Evolutionary conservation across 106 monocot genomes (phyloP), one percentile per base, ranked within the genome.

Genomic region (Vanilla planifolia): DNA sequence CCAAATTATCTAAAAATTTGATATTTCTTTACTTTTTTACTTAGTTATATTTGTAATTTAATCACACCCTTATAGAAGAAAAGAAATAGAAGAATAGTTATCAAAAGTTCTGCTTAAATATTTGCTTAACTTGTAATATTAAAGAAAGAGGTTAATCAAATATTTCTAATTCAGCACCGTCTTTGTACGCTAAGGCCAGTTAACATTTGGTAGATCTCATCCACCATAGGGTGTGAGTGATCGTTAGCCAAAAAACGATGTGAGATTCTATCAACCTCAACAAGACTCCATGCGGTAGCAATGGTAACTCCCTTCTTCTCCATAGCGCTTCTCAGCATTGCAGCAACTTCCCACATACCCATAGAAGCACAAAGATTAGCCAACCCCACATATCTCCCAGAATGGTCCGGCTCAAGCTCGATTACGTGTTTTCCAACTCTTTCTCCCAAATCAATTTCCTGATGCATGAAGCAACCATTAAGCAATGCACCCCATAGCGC

Each of bases 401-500:
- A 48, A 27, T 33, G 27, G 48, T 56, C 56, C 24, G 60, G 51
- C 33, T 66, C 67, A 21, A 36, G 27, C 17, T 57, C 21, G 57
- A 57, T 33, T 52, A 74, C 53, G 24, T 61, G 26, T 24, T 26
- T 53, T 39, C 61, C 74, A 42, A 67, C 21, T 61, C 60, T 67
- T 19, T 74, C 74, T 0, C 52, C 67, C 16, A 61, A 35, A 25
- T 69, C 58, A n/a, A 59, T 58, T 56, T 69, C 69, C 30, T 59
- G 64, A 48, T 75, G 47, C 5, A 75, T 15, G 24, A 35, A 66
- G 34, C 75, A 71, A 6, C 71, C 80, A 14, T 76, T 70, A 35
- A 80, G 64, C 21, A 80, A 61, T 15, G 80, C 65, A 2, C 80
- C 66, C 75, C 75, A 80, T 14, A 80, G 41, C 8, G 71, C 65